These are phyloP conservation scores for Schizosaccharomyces octosporus DNA, from an alignment of 805 yeast genomes.

Conservation along the genomic window DNA sequence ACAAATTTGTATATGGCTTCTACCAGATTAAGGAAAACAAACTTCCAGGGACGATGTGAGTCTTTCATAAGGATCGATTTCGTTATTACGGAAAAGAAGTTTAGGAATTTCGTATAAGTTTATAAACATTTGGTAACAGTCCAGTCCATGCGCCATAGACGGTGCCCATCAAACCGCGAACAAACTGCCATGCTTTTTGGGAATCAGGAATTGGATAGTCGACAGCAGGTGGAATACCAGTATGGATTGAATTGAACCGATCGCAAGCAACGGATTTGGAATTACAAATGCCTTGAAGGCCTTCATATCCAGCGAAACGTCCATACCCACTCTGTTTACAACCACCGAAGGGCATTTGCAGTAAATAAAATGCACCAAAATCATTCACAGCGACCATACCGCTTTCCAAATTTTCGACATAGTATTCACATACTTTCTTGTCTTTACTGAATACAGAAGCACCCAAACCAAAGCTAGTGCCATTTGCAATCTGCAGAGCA, in stretches of 20 bases:
- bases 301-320: slow-evolving; percentile 95
- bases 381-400: slow-evolving; percentile 95
- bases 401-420: slow-evolving; percentile 39
- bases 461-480: slow-evolving; percentile 75
- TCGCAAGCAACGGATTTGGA: slow-evolving; percentile 77
- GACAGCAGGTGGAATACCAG: slow-evolving; percentile 69
- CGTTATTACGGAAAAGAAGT: too few species aligned
- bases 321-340: slow-evolving; percentile 84
- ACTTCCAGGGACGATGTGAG: too few species aligned
- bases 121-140: not conserved
- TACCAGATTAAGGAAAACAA: too few species aligned
- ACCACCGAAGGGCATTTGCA: slow-evolving; percentile 96
- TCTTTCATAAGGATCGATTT: too few species aligned
- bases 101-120: not conserved
- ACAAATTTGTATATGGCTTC: too few species aligned
- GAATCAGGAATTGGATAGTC: slow-evolving; percentile 78
- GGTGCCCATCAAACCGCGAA: slow-evolving; percentile 53
- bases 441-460: slow-evolving; percentile 61
- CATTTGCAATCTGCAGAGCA: slow-evolving; percentile 56
- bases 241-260: slow-evolving; percentile 39
- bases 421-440: slow-evolving; percentile 29
- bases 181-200: slow-evolving; percentile 71
- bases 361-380: slow-evolving; percentile 80
- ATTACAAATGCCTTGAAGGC: slow-evolving; percentile 66
- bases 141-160: slow-evolving; percentile 27